A percentile compares a stretch with the other conserved stretches of the same genome.
Conservation (phyloP, 2,329 filamentous ascomycete genomes). For the Cercospora berteroae region DNA sequence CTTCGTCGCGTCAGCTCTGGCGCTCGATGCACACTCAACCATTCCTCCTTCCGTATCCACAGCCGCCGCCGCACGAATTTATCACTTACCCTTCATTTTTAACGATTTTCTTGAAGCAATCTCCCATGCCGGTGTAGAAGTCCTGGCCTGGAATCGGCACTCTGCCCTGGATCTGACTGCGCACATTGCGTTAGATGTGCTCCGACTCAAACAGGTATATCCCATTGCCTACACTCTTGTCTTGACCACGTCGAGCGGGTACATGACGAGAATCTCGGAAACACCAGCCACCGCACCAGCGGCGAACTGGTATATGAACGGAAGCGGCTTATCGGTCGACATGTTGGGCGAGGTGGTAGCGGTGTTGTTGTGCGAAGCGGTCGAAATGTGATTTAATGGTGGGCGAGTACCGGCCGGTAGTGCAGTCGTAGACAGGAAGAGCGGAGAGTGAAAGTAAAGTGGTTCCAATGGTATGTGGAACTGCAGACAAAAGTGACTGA, state of each 20-base stretch:
- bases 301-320: slow-evolving; percentile 92
- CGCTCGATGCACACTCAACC: background rate
- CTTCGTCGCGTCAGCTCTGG: slow-evolving; percentile 45
- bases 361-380: background rate
- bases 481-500: slow-evolving; percentile 3
- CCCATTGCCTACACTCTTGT: slow-evolving; percentile 76
- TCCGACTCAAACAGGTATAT: background rate
- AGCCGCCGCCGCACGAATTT: background rate
- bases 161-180: slow-evolving; percentile 58
- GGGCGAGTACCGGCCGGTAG: background rate
- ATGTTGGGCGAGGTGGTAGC: slow-evolving; percentile 35
- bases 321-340: slow-evolving; percentile 69
- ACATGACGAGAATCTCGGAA: slow-evolving; percentile 75
- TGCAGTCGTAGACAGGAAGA: background rate
- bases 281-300: slow-evolving; percentile 97
- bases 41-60: background rate
- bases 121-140: slow-evolving; percentile 92
- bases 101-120: slow-evolving; percentile 97
- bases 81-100: slow-evolving; percentile 79
- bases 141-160: slow-evolving; percentile 65
- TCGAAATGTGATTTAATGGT: background rate
- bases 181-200: slow-evolving; percentile 20
- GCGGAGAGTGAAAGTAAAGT: background rate
- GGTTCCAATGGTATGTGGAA: background rate
- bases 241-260: slow-evolving; percentile 97